Evolutionary conservation across 495 filamentous ascomycete species (phyloP), one percentile per base, ranked within the genome.

Genomic region (Aspergillus biplanus): DNA sequence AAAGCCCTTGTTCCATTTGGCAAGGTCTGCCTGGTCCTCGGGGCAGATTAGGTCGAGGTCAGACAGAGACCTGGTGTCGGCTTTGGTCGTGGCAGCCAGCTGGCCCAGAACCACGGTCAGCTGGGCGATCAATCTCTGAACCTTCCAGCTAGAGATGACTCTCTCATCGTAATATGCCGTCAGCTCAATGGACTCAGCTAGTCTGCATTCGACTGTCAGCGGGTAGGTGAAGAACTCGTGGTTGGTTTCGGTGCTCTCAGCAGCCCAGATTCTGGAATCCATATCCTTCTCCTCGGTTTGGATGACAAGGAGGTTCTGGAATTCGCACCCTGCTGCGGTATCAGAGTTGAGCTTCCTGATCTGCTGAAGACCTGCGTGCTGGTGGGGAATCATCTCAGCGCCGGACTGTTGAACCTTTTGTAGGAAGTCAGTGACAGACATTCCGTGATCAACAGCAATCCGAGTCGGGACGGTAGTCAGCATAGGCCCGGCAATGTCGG

Each of bases 261-360:
- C 18, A 27, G 53, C 5, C 33, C 34, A 39, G 33, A 56, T 72
- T 85, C 56, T 69, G 80, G 33, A 63, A 76, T 67, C 64, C 77
- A 81, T 4, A 82, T 69, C 0, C 77, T 70, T 13, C 64, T 67
- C 52, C 76, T 67, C 74, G 0, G 81, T 71, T 56, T 89, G 73
- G 57, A 90, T 83, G 1, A 85, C 82, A 5, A 90, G 75, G 7
- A 89, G 66, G 65, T 84, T 90, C 56, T 86, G 81, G 71, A 91
- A 85, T 35, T 88, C 85, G 65, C 87, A 91, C 9, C 86, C 89
- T 59, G 65, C 49, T 7, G 74, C 65, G 0, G 74, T 67, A 59
- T 81, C 75, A 5, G 55, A 60, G 61, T 70, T 75, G 13, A 83
- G 63, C 15, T 75, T 71, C 2, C 73, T 71, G 33, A 82, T 81